Evolutionary conservation across 73 alveolate genomes (phyloP).

Genomic region (Diophrys appendiculata): DNA sequence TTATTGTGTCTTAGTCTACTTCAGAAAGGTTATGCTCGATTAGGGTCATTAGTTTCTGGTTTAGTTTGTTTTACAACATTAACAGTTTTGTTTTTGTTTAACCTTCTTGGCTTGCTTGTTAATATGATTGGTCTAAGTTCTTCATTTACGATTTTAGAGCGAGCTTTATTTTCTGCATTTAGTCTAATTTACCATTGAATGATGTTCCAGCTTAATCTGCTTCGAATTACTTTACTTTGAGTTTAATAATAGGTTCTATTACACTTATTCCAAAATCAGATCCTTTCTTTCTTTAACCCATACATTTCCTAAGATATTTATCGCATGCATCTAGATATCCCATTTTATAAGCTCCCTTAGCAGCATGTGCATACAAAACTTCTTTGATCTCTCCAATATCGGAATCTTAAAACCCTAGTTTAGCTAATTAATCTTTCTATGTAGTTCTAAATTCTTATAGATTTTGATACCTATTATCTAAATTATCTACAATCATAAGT

Average conservation of each 20-base stretch:
- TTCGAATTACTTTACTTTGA: conserved; percentile 41
- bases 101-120: background rate
- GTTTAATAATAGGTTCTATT: conserved; percentile 41
- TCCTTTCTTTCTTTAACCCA: conserved; percentile 30
- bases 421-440: conserved; percentile 5
- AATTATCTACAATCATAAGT: conserved; percentile 70
- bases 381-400: conserved; percentile 53
- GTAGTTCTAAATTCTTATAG: conserved; percentile 12
- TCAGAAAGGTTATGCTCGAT: background rate
- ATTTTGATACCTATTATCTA: conserved; percentile 9
- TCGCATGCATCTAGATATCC: conserved; percentile 58
- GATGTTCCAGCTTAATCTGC: conserved; percentile 15
- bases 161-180: conserved; percentile 11
- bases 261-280: conserved; percentile 13
- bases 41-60: background rate
- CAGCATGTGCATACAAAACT: conserved; percentile 50
- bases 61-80: conserved; percentile 1
- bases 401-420: too few species aligned
- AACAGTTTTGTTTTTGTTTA: conserved; percentile 7
- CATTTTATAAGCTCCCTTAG: conserved; percentile 65
- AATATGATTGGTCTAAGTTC: conserved; percentile 5
- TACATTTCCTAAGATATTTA: conserved; percentile 23
- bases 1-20: background rate
- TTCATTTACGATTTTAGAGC: conserved; percentile 4
- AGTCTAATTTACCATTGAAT: conserved; percentile 8